These are phyloP conservation scores for Fragaria ananassa DNA, from an alignment of 306 rosid species.

Conservation along the genomic window DNA sequence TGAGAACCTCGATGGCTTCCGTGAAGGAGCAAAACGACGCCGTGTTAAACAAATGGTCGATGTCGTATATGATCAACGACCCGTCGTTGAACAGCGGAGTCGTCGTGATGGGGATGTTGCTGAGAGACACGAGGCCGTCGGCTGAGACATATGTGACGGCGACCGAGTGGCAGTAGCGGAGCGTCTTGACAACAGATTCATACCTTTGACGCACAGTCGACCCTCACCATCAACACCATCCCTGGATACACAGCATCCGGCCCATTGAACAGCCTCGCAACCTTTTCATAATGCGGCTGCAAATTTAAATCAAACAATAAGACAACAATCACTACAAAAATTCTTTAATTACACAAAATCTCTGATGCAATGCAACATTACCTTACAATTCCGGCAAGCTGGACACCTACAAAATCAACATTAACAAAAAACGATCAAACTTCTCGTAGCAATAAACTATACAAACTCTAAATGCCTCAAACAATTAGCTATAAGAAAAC, in stretches of 20 bases:
- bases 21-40: too few species aligned
- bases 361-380: constrained; percentile 29
- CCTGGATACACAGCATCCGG: constrained; percentile 95
- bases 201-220: constrained; percentile 94
- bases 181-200: background rate
- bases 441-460: background rate
- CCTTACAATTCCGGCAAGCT: constrained; percentile 98
- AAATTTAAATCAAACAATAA: constrained; percentile 18
- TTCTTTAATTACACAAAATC: background rate
- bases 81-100: too few species aligned
- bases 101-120: too few species aligned
- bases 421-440: constrained; percentile 25
- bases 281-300: constrained; percentile 94
- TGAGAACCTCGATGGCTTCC: too few species aligned
- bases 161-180: too few species aligned
- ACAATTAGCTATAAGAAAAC: background rate
- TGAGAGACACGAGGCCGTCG: too few species aligned
- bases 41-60: too few species aligned
- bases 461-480: background rate
- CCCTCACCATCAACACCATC: constrained; percentile 76
- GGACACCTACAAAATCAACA: constrained; percentile 72
- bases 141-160: too few species aligned
- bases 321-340: background rate
- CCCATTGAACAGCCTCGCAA: constrained; percentile 96
- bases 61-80: too few species aligned